Base-by-base conservation (phyloP, 2,329 filamentous ascomycete species). In the Pezicula carpinea region DNA sequence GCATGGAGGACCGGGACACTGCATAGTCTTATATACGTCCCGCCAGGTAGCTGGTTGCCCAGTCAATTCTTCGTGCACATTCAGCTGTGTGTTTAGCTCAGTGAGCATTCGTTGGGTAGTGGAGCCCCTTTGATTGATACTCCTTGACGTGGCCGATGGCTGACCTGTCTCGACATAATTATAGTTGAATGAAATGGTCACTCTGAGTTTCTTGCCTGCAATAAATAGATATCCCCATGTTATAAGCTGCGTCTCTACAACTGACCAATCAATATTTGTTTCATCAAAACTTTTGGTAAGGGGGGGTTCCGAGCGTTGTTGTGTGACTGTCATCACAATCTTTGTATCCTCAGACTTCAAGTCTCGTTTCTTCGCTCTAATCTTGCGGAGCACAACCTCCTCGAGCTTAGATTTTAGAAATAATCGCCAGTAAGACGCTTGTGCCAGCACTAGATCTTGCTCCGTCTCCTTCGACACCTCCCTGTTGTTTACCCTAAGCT, bases 11-110 rank as follows among this genome's bases (percentile, higher is more conserved):
- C 59, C 54, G 43, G 57, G 57, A 43, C 59, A 68, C 21, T 55
- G 60, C 48, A 68, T 62, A 13, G 58, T 33, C 32, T 35, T 50
- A 48, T 68, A 67, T 6, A 67, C 58, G 33, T 61, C 48, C n/a
- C 48, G 43, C 60, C 54, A 66, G 50, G 58, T 43, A 18, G 59
- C 58, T 40, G 59, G 53, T 43, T 56, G 47, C 35, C 60, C 56
- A 29, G 51, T 54, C 44, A 41, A 18, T 15, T 23, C 45, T 23
- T 59, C 35, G 52, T 65, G 53, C 21, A 53, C 56, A 48, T 59
- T 44, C 35, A 64, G 49, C 38, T 61, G 40, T 46, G 32, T 32
- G 46, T 55, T 53, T 46, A 53, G 50, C 19, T 59, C 52, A 18
- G 40, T 47, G 19, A 65, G 58, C 53, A 65, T 66, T 33, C 43